phyloP scores from a whole-genome alignment of 2,329 filamentous ascomycete species.

The Bipolaris zeicola region DNA sequence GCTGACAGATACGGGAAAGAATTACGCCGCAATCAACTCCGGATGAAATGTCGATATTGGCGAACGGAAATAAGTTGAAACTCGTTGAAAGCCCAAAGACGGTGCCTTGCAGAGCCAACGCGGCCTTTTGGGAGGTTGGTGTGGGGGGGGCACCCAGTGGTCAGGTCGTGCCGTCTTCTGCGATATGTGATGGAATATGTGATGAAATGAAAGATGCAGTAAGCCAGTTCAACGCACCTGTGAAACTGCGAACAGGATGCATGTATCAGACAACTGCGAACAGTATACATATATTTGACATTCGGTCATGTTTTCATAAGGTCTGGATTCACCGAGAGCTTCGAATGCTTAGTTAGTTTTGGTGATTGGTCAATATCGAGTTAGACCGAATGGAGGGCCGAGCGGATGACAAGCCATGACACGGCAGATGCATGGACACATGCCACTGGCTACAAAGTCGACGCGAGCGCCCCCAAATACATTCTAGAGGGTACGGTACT shows the following conservation, averaged over 20 bases:
- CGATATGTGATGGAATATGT: too few species aligned
- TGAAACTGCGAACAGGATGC: too few species aligned
- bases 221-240: too few species aligned
- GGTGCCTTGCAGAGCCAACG: neutral
- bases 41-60: neutral
- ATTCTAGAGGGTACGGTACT: too few species aligned
- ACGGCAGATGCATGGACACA: slow-evolving; percentile 8
- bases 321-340: too few species aligned
- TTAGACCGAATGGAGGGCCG: neutral
- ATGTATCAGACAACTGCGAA: too few species aligned
- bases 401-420: neutral
- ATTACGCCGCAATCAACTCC: neutral
- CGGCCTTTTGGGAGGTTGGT: neutral
- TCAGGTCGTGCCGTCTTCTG: neutral
- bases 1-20: neutral
- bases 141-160: neutral
- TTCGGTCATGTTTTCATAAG: too few species aligned
- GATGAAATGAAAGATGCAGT: too few species aligned
- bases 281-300: too few species aligned
- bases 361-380: neutral
- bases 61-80: neutral
- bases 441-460: neutral
- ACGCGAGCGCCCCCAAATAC: too few species aligned
- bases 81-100: neutral
- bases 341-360: too few species aligned